Base-by-base conservation (phyloP, 176 grass and related monocot species). In the Aechmea fasciata region DNA sequence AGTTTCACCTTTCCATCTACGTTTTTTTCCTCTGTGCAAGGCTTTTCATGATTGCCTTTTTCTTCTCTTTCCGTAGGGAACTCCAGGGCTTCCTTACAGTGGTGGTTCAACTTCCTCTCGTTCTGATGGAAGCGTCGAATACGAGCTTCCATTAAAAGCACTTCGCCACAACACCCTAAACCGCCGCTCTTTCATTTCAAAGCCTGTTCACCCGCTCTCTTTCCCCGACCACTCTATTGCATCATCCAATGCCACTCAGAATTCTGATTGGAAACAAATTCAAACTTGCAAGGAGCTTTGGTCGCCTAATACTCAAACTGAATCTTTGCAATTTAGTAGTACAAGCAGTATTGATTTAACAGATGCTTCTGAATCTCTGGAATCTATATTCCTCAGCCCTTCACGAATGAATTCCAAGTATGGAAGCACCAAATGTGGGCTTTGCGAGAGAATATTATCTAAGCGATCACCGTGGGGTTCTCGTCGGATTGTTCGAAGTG, bases 401-500 rank as follows among this genome's bases (percentile, higher is more conserved):
- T 63, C 71, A 49, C 17, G 1, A 26, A 24, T 51, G 72, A 76
- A 73, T 61, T 61, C 69, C 65, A 52, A 49, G 14, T 73, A 75
- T 29, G 75, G 79, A 28, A 75, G 70, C 71, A 76, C 75, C 55
- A 89, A 73, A 70, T 96, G 91, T 15, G 75, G 78, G 48, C 69
- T 87, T 48, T 96, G 91, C 47, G 77, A 85, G 66, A 81, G 73
- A 73, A 67, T 81, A 69, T 79, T 96, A 64, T 81, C 84, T 2
- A 83, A 84, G 70, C 82, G 78, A 72, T 87, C 91, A 10, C 91
- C 91, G 28, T 96, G 84, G 84, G 78, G 79, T 55, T 82, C 79
- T 59, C 77, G 76, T 62, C 85, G 84, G 73, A 87, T 96, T 63
- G 59, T 96, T 71, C 79, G 82, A 12, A 87, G 75, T 55, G 80